Evolutionary conservation across 805 yeast species (phyloP).

Genomic region (Metschnikowia baotianmanensis): DNA sequence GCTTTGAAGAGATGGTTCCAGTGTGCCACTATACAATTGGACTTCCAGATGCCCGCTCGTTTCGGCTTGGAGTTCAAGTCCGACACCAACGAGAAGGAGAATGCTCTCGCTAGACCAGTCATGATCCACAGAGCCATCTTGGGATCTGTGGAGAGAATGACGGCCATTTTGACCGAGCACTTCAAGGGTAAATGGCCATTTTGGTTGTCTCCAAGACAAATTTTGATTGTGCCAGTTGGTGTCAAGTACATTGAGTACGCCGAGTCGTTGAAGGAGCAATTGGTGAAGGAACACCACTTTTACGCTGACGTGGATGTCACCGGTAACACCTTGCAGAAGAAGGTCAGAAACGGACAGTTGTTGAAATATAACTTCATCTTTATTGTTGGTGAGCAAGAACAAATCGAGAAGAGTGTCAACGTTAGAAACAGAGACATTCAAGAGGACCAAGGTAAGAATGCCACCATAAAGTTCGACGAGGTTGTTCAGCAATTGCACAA

Average conservation of each 20-base stretch:
- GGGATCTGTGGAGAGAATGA: constrained; percentile 99
- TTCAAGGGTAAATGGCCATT: constrained; percentile 99
- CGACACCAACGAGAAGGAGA: constrained; percentile 50
- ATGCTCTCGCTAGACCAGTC: constrained; percentile 80
- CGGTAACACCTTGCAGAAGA: constrained; percentile 97
- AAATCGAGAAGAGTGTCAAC: constrained; percentile 75
- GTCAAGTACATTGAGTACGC: constrained; percentile 92
- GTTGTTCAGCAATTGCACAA: constrained; percentile 67
- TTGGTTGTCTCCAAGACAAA: constrained; percentile 99
- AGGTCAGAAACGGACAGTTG: constrained; percentile 95
- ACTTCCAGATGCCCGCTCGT: constrained; percentile 95
- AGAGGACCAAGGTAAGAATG: constrained; percentile 91
- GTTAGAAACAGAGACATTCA: constrained; percentile 95
- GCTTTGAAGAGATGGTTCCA: constrained; percentile 97
- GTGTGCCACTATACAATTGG: constrained; percentile 98
- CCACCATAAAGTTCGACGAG: constrained; percentile 66
- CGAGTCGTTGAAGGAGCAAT: constrained; percentile 64
- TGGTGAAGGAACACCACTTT: constrained; percentile 69
- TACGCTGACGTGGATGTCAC: constrained; percentile 90
- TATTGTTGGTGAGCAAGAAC: constrained; percentile 96
- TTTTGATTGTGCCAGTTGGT: constrained; percentile 95
- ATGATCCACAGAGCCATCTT: constrained; percentile 99
- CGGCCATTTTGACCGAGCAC: constrained; percentile 97
- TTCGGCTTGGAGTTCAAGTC: constrained; percentile 87
- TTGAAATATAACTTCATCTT: constrained; percentile 93